Conservation (phyloP, 2,329 filamentous ascomycete species). For the Colletotrichum nymphaeae region DNA sequence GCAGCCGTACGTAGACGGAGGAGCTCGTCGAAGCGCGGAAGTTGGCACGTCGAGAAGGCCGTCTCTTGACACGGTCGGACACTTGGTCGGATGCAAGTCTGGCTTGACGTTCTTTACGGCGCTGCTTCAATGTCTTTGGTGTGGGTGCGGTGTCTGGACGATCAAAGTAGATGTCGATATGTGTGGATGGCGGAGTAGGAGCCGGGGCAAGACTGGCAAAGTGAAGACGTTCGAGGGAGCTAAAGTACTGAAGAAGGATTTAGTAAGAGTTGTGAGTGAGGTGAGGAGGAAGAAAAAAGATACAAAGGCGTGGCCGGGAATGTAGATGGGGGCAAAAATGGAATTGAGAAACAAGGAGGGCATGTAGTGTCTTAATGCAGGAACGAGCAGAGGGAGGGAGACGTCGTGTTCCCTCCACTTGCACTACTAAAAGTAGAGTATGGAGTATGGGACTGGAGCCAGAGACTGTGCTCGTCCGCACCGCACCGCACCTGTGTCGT, state of each 20-base stretch:
- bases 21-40: conserved; percentile 64
- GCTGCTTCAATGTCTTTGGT: conserved; percentile 36
- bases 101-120: conserved; percentile 26
- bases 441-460: not conserved
- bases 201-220: conserved; percentile 50
- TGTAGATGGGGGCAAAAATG: conserved; percentile 17
- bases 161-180: conserved; percentile 24
- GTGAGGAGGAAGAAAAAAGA: not conserved
- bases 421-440: not conserved
- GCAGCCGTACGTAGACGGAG: conserved; percentile 76
- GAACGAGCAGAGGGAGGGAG: conserved; percentile 43
- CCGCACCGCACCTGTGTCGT: conserved; percentile 3
- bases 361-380: conserved; percentile 52
- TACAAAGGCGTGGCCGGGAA: conserved; percentile 15
- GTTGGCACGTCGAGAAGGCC: conserved; percentile 45
- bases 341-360: conserved; percentile 42
- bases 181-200: conserved; percentile 21
- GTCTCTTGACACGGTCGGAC: conserved; percentile 43
- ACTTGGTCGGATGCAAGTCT: conserved; percentile 43
- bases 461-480: conserved; percentile 14
- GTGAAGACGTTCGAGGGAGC: conserved; percentile 75
- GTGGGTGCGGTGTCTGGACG: conserved; percentile 8
- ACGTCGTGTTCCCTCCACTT: conserved; percentile 6
- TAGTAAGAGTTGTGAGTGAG: conserved; percentile 17
- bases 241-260: conserved; percentile 71